Base-by-base conservation (phyloP, 129 eudicot species). In the Flaveria bidentis region DNA sequence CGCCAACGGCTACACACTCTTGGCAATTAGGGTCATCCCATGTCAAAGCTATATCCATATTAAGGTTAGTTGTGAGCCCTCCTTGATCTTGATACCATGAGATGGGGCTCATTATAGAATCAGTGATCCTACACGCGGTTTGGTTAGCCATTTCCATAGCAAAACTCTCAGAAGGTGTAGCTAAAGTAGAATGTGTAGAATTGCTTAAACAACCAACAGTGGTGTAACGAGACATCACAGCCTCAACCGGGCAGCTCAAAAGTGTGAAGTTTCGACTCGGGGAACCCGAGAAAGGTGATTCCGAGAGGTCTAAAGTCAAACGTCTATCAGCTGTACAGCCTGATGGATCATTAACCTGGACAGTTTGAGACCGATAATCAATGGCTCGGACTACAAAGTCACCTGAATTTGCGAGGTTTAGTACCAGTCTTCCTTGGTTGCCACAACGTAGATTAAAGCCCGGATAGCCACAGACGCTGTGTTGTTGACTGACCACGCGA, bases 131-230 rank as follows among this genome's bases (percentile, higher is more conserved):
- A 60, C 91, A 87, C 47, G 44, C 67, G 0, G 51, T 73, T 76
- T 16, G 71, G 78, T 73, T 74, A 23, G n/a, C 69, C 78, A 85
- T 60, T 39, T 8, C 11, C 17, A 18, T 61, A 17, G 80, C 89
- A 49, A 85, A 67, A 60, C 47, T 36, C 65, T 18, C 72, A 2
- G 88, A 79, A 14, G 87, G 41, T 57, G 89, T 84, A 5, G 96
- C 96, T 15, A 87, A 0, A 15, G 76, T 81, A 2, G 89, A 84
- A 28, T 67, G 52, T 5, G 86, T 84, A 49, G 96, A 89, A 69
- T 92, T 92, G 67, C 96, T 82, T 9, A 92, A 90, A 82, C 98
- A 92, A n/a, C 61, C 82, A 23, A 92, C 85, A 45, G 76, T 44
- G 13, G 79, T 25, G 69, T 87, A 76, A 45, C 81, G 69, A n/a